Conservation (phyloP, 2,329 filamentous ascomycete species). For the Podosphaera xanthii region DNA sequence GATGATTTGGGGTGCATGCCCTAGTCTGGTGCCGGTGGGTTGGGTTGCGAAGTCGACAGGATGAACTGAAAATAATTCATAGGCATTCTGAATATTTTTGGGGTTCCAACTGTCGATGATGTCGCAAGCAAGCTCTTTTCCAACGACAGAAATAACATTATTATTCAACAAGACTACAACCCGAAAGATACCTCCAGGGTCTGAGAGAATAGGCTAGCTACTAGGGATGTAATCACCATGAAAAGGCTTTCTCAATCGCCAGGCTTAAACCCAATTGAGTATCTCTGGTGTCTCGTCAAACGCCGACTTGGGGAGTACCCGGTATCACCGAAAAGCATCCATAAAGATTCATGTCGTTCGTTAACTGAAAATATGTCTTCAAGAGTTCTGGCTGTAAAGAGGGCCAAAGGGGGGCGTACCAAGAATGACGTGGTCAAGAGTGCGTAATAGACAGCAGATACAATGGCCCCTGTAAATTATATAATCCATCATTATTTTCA, state of each 20-base stretch:
- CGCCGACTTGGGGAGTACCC: background rate
- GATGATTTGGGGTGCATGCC: no score
- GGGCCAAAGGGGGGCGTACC: background rate
- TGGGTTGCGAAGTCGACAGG: no score
- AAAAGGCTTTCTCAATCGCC: background rate
- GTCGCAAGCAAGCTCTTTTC: background rate
- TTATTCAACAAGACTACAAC: background rate
- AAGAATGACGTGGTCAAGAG: no score
- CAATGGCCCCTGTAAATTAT: slow-evolving; percentile 6
- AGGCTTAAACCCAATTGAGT: background rate
- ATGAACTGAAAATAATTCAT: no score
- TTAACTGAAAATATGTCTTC: background rate
- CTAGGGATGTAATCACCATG: background rate
- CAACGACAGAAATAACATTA: background rate
- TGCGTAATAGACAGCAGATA: no score
- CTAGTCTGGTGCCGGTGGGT: no score
- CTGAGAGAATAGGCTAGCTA: background rate
- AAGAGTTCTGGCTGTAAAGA: background rate
- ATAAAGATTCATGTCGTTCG: background rate
- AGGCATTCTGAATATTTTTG: no score
- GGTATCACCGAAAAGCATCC: background rate
- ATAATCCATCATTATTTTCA: no score
- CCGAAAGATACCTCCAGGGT: background rate
- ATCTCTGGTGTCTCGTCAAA: background rate
- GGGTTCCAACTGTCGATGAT: no score